phyloP scores from a whole-genome alignment of 768 basidiomycete genomes.

The Auricularia heimuer region DNA sequence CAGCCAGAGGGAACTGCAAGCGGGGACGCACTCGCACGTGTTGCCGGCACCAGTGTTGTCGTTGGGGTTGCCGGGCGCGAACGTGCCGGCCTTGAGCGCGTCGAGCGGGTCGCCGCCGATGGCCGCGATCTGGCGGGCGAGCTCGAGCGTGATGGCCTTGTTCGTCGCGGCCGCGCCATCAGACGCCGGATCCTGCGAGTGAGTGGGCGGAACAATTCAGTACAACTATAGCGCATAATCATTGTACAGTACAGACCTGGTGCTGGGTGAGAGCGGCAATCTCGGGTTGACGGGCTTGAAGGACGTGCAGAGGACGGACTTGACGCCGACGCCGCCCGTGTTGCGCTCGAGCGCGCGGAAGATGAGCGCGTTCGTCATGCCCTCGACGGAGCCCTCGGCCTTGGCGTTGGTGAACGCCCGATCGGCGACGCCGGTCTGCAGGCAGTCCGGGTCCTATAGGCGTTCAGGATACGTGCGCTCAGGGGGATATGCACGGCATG shows the following conservation, averaged over 20 bases:
- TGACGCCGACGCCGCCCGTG: constrained; percentile 42
- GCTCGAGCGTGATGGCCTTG: constrained; percentile 52
- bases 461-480: neutral
- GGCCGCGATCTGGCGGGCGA: constrained; percentile 54
- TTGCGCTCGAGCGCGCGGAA: constrained; percentile 61
- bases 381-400: constrained; percentile 44
- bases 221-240: neutral
- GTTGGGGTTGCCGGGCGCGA: constrained; percentile 43
- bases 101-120: constrained; percentile 53
- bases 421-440: constrained; percentile 57
- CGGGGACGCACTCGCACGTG: constrained; percentile 32
- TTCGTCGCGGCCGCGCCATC: constrained; percentile 45
- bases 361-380: constrained; percentile 48
- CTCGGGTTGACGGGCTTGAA: constrained; percentile 49
- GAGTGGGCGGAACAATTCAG: neutral
- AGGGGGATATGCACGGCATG: neutral
- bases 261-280: constrained; percentile 56
- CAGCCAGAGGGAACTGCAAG: neutral
- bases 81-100: constrained; percentile 52
- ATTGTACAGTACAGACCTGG: constrained; percentile 27
- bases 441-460: constrained; percentile 43
- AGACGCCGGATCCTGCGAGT: constrained; percentile 48
- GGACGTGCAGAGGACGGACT: constrained; percentile 39
- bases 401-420: constrained; percentile 69
- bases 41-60: constrained; percentile 48